Percentiles rank a stretch among this genome's conserved stretches.
phyloP scores from a whole-genome alignment of 2,329 filamentous ascomycete genomes.

The Fusarium subglutinans region DNA sequence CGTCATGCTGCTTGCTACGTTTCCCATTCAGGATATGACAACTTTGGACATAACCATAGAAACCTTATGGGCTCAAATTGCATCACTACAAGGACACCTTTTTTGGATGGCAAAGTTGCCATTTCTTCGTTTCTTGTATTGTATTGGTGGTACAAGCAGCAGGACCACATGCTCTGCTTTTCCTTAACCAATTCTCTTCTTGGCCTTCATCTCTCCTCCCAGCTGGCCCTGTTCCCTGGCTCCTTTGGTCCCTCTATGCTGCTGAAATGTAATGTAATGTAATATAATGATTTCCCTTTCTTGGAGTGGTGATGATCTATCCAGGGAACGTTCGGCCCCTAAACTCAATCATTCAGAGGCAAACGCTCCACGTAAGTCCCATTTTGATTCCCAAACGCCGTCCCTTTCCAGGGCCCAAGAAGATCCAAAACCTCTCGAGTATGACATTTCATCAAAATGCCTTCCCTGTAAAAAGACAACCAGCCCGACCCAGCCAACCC shows the following conservation, averaged over 20 bases:
- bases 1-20: slow-evolving; percentile 7
- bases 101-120: slow-evolving; percentile 21
- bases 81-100: background rate
- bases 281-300: slow-evolving; percentile 43
- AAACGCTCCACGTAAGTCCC: slow-evolving; percentile 37
- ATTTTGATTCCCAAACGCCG: slow-evolving; percentile 43
- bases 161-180: slow-evolving; percentile 41
- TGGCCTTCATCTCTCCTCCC: slow-evolving; percentile 11
- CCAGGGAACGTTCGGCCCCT: slow-evolving; percentile 39
- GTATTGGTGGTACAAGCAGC: slow-evolving; percentile 47
- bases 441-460: slow-evolving; percentile 26
- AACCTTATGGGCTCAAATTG: background rate
- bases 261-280: slow-evolving; percentile 31
- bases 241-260: slow-evolving; percentile 41
- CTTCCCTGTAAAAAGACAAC: slow-evolving; percentile 32
- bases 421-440: slow-evolving; percentile 27
- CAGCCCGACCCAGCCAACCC: background rate
- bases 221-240: slow-evolving; percentile 26
- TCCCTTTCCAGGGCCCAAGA: slow-evolving; percentile 36
- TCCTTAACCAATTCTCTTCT: slow-evolving; percentile 27
- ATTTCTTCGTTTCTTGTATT: slow-evolving; percentile 33
- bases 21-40: background rate
- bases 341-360: slow-evolving; percentile 40
- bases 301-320: slow-evolving; percentile 63
- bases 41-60: background rate